phyloP scores from a whole-genome alignment of 2,329 filamentous ascomycete genomes.

The Colletotrichum lentis region DNA sequence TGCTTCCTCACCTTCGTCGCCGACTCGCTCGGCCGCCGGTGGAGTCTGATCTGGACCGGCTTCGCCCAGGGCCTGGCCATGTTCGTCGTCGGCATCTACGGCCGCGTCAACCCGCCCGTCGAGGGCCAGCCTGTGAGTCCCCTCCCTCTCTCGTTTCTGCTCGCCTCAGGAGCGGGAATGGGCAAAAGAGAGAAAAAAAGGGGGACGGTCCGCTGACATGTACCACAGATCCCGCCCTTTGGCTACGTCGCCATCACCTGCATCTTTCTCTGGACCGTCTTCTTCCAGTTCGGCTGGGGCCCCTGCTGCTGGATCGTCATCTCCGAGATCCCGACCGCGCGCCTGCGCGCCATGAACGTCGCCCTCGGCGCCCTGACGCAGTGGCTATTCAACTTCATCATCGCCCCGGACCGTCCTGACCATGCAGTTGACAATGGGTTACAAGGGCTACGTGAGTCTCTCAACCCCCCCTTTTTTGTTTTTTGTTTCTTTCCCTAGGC shows the following conservation, averaged over 20 bases:
- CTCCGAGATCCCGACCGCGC: constrained; percentile 72
- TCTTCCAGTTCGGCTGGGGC: constrained; percentile 77
- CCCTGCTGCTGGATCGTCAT: constrained; percentile 78
- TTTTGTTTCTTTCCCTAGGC: too few species aligned
- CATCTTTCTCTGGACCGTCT: constrained; percentile 75
- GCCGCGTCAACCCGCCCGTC: constrained; percentile 67
- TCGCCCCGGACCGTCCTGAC: constrained; percentile 73
- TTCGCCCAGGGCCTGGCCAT: constrained; percentile 69
- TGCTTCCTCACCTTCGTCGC: constrained; percentile 72
- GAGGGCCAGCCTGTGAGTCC: constrained; percentile 54
- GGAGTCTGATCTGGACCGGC: constrained; percentile 69
- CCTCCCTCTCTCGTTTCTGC: background rate
- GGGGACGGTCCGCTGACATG: background rate
- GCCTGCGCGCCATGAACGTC: constrained; percentile 72
- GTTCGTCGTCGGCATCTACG: constrained; percentile 77
- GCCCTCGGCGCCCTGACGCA: constrained; percentile 73
- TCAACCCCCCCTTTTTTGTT: background rate
- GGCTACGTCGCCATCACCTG: constrained; percentile 76
- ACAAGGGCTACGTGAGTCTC: constrained; percentile 51
- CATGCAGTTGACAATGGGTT: constrained; percentile 67
- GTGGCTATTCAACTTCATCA: constrained; percentile 79
- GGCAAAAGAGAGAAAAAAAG: too few species aligned
- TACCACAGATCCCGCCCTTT: constrained; percentile 63
- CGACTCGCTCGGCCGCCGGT: constrained; percentile 72
- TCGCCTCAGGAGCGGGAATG: too few species aligned